These are phyloP conservation scores for Aureobasidium uvarum DNA, from an alignment of 2,329 filamentous ascomycete genomes.

Conservation along the genomic window DNA sequence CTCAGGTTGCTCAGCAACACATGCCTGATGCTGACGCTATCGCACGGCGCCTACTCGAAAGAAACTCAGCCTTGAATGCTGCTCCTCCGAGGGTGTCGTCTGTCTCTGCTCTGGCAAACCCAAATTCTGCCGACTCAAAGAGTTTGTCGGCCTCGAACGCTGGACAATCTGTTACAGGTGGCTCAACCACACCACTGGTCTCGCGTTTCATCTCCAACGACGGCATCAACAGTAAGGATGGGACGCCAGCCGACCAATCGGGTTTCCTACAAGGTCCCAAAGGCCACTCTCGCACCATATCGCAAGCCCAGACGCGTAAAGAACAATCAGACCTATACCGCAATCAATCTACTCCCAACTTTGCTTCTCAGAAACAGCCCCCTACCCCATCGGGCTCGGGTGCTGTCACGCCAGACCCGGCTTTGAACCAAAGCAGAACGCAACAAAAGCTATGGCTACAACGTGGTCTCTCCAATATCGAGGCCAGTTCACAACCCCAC, in stretches of 20 bases:
- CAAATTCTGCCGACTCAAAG: slow-evolving; percentile 38
- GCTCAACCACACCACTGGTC: slow-evolving; percentile 40
- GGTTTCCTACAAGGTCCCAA: slow-evolving; percentile 28
- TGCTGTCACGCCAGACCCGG: slow-evolving; percentile 27
- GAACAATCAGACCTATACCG: slow-evolving; percentile 26
- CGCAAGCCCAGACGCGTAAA: slow-evolving; percentile 16
- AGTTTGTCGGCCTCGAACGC: slow-evolving; percentile 41
- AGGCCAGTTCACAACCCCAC: slow-evolving; percentile 54
- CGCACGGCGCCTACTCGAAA: slow-evolving; percentile 65
- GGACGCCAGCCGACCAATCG: slow-evolving; percentile 35
- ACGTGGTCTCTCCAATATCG: slow-evolving; percentile 68
- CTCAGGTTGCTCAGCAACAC: slow-evolving; percentile 12
- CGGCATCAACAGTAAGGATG: slow-evolving; percentile 37
- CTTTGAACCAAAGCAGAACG: slow-evolving; percentile 56
- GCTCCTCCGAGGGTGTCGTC: slow-evolving; percentile 63
- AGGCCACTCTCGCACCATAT: slow-evolving; percentile 25
- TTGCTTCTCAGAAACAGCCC: slow-evolving; percentile 28
- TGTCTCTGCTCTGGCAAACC: slow-evolving; percentile 49
- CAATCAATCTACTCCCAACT: slow-evolving; percentile 29
- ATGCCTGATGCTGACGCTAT: slow-evolving; percentile 62
- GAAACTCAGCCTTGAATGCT: slow-evolving; percentile 60
- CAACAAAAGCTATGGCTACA: slow-evolving; percentile 76
- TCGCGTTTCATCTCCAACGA: slow-evolving; percentile 47
- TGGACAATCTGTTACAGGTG: slow-evolving; percentile 30
- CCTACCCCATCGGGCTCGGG: slow-evolving; percentile 35